phyloP scores from a whole-genome alignment of 140 eudicot species.

The Oenanthe javanica region DNA sequence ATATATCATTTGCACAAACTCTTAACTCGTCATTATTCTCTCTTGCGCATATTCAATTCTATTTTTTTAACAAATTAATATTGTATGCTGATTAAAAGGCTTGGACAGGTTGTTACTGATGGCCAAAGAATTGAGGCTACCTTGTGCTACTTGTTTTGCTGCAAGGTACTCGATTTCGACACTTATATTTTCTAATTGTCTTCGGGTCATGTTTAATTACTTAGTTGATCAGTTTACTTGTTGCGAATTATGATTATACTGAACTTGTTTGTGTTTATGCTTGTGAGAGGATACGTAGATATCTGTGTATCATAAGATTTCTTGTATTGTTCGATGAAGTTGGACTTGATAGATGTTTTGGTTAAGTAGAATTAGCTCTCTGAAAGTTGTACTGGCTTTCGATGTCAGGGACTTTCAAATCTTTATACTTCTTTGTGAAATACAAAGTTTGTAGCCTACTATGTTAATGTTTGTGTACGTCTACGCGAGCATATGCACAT shows the following conservation, averaged over 20 bases:
- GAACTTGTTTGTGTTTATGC: not conserved
- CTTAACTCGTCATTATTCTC: not conserved
- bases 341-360: not conserved
- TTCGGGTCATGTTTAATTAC: no score
- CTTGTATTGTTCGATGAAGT: not conserved
- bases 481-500: not conserved
- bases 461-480: no score
- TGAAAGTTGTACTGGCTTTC: not conserved
- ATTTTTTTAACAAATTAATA: not conserved
- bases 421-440: no score
- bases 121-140: constrained; percentile 7
- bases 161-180: constrained; percentile 7
- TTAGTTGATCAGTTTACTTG: not conserved
- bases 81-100: not conserved
- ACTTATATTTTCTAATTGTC: not conserved
- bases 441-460: no score
- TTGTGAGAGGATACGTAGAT: not conserved
- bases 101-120: not conserved
- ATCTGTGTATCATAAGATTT: not conserved
- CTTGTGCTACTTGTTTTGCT: not conserved
- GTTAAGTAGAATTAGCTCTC: not conserved
- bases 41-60: no score
- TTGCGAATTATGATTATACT: not conserved
- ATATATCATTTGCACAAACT: constrained; percentile 1
- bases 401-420: no score